Evolutionary conservation across 805 yeast genomes (phyloP), one percentile per base, ranked within the genome.

Genomic region (Wickerhamiella vanderwaltii): DNA sequence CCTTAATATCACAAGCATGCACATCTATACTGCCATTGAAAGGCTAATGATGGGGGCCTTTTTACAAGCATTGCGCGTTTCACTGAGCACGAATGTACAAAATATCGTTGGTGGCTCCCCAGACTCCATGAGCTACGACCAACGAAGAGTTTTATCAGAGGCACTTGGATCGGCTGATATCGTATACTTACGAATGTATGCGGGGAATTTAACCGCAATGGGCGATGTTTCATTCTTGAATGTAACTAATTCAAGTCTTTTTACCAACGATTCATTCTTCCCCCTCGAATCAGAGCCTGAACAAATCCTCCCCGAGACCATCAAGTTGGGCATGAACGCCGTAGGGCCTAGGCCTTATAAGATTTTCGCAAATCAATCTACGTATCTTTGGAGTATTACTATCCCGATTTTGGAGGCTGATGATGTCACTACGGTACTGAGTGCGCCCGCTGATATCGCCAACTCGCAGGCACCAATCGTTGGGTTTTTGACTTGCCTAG

Each of bases 1-100:
- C 22, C 43, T 52, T 20, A 55, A 52, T 29, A 33, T 50, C 20
- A 45, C 44, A 18, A 45, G 50, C 5, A 41, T 49, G 4, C 47
- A 45, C 47, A 46, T 47, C 12, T 44, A 48, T 2, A 48, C 44
- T 11, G 53, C 52, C 33, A 44, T 49, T 20, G 34, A 43, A 11
- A 48, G 48, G 31, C 47, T 38, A 25, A 38, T 52, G 17, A 28
- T 26, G 17, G 46, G 43, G 22, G 25, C 44, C 23, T 45, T 37
- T 30, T 41, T 44, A 6, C 32, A 43, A 2, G 26, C 44, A 13
- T 37, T 43, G 28, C 35, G 49, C 4, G 26, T 51, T 11, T 35
- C 52, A 3, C 20, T 37, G 18, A 12, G 15, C 6, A 16, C 17
- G 11, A 15, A 12, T 16, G 13, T 30, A 6, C 35, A 38, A 11